phyloP scores from a whole-genome alignment of 1,284 basidiomycete genomes.

The Erythrobasidium hasegawianum region DNA sequence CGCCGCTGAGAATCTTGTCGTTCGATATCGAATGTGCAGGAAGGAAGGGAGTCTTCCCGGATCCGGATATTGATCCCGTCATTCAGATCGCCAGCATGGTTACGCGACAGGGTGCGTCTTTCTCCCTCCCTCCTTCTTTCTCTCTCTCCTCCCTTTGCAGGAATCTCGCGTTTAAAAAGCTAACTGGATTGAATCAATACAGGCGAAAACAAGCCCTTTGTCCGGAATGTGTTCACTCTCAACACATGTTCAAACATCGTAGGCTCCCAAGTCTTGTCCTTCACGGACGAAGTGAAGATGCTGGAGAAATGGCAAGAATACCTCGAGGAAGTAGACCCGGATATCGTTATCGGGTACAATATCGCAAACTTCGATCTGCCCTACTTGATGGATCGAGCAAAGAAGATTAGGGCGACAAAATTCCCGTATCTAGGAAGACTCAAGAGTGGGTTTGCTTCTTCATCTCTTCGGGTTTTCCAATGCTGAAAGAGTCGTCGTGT shows the following conservation, averaged over 20 bases:
- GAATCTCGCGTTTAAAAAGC: too few species aligned
- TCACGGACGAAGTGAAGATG: conserved; percentile 67
- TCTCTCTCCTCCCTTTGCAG: too few species aligned
- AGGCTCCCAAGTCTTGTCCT: conserved; percentile 87
- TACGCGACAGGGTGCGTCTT: conserved; percentile 72
- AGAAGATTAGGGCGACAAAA: conserved; percentile 63
- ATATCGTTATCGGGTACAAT: conserved; percentile 92
- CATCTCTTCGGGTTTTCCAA: too few species aligned
- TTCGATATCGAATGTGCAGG: conserved; percentile 98
- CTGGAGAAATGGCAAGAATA: conserved; percentile 79
- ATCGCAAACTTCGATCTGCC: conserved; percentile 88
- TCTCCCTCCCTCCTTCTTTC: too few species aligned
- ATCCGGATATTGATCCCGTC: conserved; percentile 79
- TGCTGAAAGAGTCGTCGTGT: too few species aligned
- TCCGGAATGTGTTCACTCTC: conserved; percentile 89
- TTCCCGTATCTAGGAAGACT: conserved; percentile 78
- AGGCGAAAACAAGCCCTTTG: conserved; percentile 87
- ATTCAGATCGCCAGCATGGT: conserved; percentile 99
- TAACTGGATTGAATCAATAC: too few species aligned
- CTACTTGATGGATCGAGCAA: conserved; percentile 84
- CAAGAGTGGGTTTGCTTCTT: conserved; percentile 57
- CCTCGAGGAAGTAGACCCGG: conserved; percentile 79
- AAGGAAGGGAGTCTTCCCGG: conserved; percentile 90
- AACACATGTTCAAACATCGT: conserved; percentile 89
- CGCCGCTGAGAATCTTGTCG: conserved; percentile 83